phyloP scores from a whole-genome alignment of 176 grass and related monocot genomes.

The Panicum miliaceum region DNA sequence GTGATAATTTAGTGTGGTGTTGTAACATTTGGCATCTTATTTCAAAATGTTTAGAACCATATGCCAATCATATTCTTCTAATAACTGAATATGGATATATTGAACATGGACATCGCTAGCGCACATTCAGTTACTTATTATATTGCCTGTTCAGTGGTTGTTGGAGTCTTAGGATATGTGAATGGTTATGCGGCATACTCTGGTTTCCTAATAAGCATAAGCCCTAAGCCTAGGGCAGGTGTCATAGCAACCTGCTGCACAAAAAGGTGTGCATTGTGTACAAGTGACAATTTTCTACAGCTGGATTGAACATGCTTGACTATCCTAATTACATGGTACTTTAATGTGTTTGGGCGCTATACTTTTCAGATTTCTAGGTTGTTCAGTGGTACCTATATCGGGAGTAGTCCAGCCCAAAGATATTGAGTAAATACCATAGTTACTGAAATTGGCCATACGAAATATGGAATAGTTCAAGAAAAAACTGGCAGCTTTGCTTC shows the following conservation, averaged over 20 bases:
- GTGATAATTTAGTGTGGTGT: background rate
- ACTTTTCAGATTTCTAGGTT: background rate
- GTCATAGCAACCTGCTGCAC: background rate
- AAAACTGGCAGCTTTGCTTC: background rate
- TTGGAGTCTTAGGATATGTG: no score
- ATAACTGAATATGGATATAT: no score
- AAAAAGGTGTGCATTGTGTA: background rate
- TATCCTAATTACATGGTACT: background rate
- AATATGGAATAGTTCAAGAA: background rate
- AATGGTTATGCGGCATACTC: no score
- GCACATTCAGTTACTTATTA: no score
- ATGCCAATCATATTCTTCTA: no score
- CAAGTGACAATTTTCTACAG: background rate
- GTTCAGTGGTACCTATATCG: background rate
- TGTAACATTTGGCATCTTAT: background rate
- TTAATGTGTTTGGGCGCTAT: background rate
- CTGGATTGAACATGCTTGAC: no score
- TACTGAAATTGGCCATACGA: background rate
- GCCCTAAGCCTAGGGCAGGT: background rate
- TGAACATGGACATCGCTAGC: no score
- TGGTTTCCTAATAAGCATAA: background rate
- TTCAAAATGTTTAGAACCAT: no score
- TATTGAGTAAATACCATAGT: background rate
- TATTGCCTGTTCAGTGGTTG: no score
- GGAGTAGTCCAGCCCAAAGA: background rate